These are phyloP conservation scores for Globisporangium cystogenes DNA, from an alignment of 352 stramenopile genomes.

Conservation along the genomic window DNA sequence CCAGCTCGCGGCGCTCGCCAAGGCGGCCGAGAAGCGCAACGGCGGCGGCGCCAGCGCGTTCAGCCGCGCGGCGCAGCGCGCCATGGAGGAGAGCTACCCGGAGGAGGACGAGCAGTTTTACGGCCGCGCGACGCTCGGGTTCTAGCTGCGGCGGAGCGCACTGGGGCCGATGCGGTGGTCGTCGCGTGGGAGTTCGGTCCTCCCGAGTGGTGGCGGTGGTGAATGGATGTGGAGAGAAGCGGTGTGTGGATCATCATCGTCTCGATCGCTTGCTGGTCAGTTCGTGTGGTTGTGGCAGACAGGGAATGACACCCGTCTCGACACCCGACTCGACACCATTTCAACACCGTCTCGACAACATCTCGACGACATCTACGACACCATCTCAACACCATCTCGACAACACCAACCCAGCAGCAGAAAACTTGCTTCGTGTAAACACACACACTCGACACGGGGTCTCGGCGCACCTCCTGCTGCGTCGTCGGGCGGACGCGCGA, in stretches of 20 bases:
- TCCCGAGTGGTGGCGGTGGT: background rate
- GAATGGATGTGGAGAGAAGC: background rate
- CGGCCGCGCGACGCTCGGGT: constrained; percentile 74
- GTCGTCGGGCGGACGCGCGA: background rate
- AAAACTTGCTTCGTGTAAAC: background rate
- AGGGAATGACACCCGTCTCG: too few relatives aligned
- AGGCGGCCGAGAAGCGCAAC: constrained; percentile 18
- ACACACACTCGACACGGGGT: background rate
- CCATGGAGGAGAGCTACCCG: constrained; percentile 23
- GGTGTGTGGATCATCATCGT: too few relatives aligned
- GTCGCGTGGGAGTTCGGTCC: too few relatives aligned
- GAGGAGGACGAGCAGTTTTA: constrained; percentile 82
- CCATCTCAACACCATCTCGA: too few relatives aligned
- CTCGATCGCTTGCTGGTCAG: too few relatives aligned
- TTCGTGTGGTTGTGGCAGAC: too few relatives aligned
- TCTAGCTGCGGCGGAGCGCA: constrained; percentile 27
- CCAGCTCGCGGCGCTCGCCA: constrained; percentile 22
- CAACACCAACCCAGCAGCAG: background rate
- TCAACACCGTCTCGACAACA: too few relatives aligned
- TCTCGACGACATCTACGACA: too few relatives aligned
- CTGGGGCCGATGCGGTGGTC: too few relatives aligned
- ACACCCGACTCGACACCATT: too few relatives aligned
- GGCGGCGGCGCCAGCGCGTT: background rate
- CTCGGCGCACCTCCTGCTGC: background rate
- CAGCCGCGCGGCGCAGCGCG: constrained; percentile 17